Evolutionary conservation across 1,284 basidiomycete genomes (phyloP).

Genomic region (Leucoagaricus sp.): DNA sequence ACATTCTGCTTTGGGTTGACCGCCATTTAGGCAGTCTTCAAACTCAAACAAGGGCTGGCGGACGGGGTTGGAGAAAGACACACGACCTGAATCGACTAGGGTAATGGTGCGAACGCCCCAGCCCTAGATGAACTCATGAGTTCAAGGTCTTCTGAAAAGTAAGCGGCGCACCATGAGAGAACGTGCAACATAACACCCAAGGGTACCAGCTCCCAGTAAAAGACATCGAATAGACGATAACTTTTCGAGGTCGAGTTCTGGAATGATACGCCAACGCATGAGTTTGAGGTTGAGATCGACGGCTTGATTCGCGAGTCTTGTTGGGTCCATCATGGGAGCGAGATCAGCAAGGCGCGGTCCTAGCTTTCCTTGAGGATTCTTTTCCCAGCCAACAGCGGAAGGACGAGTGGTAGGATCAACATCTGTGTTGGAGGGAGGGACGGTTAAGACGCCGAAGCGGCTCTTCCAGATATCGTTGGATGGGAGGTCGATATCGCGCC

Average conservation of each 20-base stretch:
- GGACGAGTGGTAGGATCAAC: slow-evolving; percentile 40
- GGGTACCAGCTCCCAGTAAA: slow-evolving; percentile 91
- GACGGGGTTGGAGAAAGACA: slow-evolving; percentile 97
- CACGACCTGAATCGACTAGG: slow-evolving; percentile 58
- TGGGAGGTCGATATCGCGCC: slow-evolving; percentile 65
- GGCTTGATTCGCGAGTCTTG: slow-evolving; percentile 90
- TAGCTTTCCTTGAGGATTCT: slow-evolving; percentile 79
- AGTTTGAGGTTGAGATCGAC: slow-evolving; percentile 97
- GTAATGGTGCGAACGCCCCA: slow-evolving; percentile 88
- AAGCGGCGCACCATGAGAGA: slow-evolving; percentile 72
- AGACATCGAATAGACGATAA: slow-evolving; percentile 82
- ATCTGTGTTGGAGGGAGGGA: slow-evolving; percentile 25
- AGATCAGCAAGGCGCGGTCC: slow-evolving; percentile 90
- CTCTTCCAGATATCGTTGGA: slow-evolving; percentile 55
- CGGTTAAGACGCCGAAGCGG: slow-evolving; percentile 54
- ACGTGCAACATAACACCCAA: slow-evolving; percentile 95
- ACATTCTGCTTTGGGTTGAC: slow-evolving; percentile 87
- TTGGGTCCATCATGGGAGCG: slow-evolving; percentile 95
- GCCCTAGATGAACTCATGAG: slow-evolving; percentile 50
- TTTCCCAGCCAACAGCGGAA: slow-evolving; percentile 92
- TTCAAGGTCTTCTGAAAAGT: not conserved
- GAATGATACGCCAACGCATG: slow-evolving; percentile 97
- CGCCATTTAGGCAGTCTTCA: slow-evolving; percentile 91
- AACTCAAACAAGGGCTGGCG: slow-evolving; percentile 96
- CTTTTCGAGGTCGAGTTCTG: slow-evolving; percentile 86